A percentile compares a stretch with the other conserved stretches of the same genome.
Evolutionary conservation across 2,329 filamentous ascomycete genomes (phyloP).

Genomic region (Colletotrichum phormii): DNA sequence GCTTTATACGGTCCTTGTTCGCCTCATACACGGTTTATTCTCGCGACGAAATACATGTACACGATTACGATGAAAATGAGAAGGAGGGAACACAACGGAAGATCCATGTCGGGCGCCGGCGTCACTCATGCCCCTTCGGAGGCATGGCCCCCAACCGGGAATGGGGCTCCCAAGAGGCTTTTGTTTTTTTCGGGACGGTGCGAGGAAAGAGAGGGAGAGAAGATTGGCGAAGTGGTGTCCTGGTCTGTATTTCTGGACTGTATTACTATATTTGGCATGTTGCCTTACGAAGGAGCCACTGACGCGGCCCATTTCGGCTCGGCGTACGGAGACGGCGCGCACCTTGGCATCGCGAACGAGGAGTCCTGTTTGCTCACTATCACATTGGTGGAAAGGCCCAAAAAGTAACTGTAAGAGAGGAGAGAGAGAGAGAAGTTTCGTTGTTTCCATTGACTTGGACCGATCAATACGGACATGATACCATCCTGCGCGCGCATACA

Average conservation of each 20-base stretch:
- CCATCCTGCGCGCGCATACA: constrained; percentile 9
- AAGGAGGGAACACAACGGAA: not conserved
- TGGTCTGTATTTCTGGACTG: constrained; percentile 16
- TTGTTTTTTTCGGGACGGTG: constrained; percentile 15
- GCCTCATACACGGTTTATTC: constrained; percentile 21
- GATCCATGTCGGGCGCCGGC: constrained; percentile 17
- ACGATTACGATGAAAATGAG: constrained; percentile 35
- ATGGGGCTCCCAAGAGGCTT: not conserved
- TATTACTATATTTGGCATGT: constrained; percentile 26
- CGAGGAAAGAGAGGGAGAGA: constrained; percentile 17
- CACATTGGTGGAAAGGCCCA: not conserved
- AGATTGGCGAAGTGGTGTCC: constrained; percentile 14
- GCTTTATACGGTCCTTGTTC: constrained; percentile 21
- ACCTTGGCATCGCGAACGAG: constrained; percentile 5
- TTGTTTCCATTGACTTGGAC: constrained; percentile 3
- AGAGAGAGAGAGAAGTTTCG: constrained; percentile 7
- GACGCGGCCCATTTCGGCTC: constrained; percentile 2
- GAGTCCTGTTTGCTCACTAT: constrained; percentile 14
- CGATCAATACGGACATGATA: constrained; percentile 26
- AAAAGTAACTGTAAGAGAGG: constrained; percentile 27
- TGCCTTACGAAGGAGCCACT: constrained; percentile 9
- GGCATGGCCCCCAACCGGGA: not conserved
- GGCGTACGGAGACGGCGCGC: constrained; percentile 17
- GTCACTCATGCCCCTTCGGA: constrained; percentile 23
- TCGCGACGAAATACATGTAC: constrained; percentile 34